A percentile compares a stretch with the other conserved stretches of the same genome.
These are phyloP conservation scores for Quercus variabilis DNA, from an alignment of 306 rosid genomes.

Conservation along the genomic window DNA sequence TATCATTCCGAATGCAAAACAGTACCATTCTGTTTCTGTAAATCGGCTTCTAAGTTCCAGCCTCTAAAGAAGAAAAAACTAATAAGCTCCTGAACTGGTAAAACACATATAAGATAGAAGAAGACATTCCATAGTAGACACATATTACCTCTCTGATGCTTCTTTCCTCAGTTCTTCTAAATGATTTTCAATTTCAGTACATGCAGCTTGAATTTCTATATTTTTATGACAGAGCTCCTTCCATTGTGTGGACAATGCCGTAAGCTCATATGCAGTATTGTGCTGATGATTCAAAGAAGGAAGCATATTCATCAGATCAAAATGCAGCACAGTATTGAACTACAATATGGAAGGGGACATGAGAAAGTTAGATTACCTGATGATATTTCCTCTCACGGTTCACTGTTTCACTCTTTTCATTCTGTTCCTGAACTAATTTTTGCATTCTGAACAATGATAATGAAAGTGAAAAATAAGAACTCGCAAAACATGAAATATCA, in stretches of 20 bases:
- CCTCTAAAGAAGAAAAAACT: slow-evolving; percentile 39
- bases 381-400: slow-evolving; percentile 93
- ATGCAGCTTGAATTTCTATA: slow-evolving; percentile 71
- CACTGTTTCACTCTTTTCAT: slow-evolving; percentile 75
- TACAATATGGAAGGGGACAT: not conserved
- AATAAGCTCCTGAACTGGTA: slow-evolving; percentile 14
- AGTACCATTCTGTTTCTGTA: slow-evolving; percentile 55
- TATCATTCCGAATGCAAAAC: slow-evolving; percentile 28
- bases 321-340: slow-evolving; percentile 10
- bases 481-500: slow-evolving; percentile 9
- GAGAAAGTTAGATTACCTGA: slow-evolving; percentile 57
- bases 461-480: slow-evolving; percentile 20
- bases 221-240: slow-evolving; percentile 84
- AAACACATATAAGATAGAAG: slow-evolving; percentile 9
- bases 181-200: slow-evolving; percentile 56
- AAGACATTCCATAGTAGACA: not conserved
- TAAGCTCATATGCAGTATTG: slow-evolving; percentile 89
- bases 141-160: slow-evolving; percentile 62
- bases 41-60: slow-evolving; percentile 62
- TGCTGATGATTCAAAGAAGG: slow-evolving; percentile 47
- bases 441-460: slow-evolving; percentile 63
- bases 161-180: slow-evolving; percentile 56
- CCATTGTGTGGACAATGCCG: slow-evolving; percentile 87
- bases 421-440: slow-evolving; percentile 72
- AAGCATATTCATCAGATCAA: slow-evolving; percentile 5